phyloP scores from a whole-genome alignment of 352 stramenopile genomes.

The Phytophthora foliorum region DNA sequence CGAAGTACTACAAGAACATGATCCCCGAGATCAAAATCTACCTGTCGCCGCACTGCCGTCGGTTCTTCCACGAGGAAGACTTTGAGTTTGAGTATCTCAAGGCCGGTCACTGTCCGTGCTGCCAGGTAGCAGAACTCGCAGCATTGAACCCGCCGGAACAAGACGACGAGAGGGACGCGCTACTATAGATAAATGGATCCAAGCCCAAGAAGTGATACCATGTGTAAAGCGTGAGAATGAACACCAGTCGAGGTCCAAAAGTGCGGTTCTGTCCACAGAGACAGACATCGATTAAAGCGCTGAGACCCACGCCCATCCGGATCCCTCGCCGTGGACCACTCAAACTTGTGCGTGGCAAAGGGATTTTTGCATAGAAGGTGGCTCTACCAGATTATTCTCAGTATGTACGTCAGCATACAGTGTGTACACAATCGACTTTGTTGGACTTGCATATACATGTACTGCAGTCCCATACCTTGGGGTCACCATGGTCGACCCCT shows the following conservation, averaged over 20 bases:
- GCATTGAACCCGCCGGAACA: constrained; percentile 29
- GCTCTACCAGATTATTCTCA: no score
- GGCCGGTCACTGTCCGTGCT: constrained; percentile 90
- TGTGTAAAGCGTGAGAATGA: neutral
- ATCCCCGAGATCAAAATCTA: constrained; percentile 93
- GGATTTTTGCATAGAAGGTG: neutral
- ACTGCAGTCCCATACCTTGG: no score
- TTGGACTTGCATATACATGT: no score
- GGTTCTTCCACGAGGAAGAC: constrained; percentile 96
- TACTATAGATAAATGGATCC: constrained; percentile 26
- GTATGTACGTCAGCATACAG: no score
- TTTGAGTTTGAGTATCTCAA: constrained; percentile 96
- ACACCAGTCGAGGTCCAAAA: neutral
- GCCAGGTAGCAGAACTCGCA: constrained; percentile 68
- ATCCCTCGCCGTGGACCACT: constrained; percentile 16
- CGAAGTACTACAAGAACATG: constrained; percentile 94
- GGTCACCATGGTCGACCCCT: no score
- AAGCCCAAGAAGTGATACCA: constrained; percentile 39
- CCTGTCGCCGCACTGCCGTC: constrained; percentile 90
- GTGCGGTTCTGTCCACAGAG: constrained; percentile 2
- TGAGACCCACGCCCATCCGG: no score
- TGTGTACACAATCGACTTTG: no score
- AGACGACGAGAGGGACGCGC: constrained; percentile 26
- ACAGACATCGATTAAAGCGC: constrained; percentile 11
- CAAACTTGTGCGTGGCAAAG: neutral